Conservation (phyloP, 2,329 filamentous ascomycete species). For the Colletotrichum eleusines region DNA sequence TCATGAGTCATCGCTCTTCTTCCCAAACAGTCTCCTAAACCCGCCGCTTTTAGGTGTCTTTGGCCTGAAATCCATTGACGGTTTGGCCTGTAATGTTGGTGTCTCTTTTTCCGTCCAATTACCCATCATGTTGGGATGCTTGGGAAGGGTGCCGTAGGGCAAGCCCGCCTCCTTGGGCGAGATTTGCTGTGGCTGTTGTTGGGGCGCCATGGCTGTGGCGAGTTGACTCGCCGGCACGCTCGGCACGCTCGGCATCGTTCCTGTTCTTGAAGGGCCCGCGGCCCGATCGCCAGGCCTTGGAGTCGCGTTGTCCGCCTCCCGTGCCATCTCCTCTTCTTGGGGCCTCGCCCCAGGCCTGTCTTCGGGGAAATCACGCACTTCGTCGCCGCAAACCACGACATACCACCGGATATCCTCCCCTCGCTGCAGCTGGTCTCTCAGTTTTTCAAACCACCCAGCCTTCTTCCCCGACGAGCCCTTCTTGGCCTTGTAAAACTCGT, state of each 20-base stretch:
- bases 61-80: constrained; percentile 45
- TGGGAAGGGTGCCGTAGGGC: constrained; percentile 37
- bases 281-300: constrained; percentile 24
- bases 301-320: constrained; percentile 30
- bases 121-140: constrained; percentile 38
- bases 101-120: constrained; percentile 40
- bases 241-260: constrained; percentile 32
- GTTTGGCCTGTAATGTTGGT: constrained; percentile 37
- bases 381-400: constrained; percentile 72
- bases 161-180: constrained; percentile 33
- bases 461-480: constrained; percentile 50
- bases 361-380: constrained; percentile 62
- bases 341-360: constrained; percentile 30
- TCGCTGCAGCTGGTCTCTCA: constrained; percentile 69
- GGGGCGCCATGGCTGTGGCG: constrained; percentile 35
- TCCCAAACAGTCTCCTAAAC: constrained; percentile 56
- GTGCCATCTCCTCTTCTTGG: constrained; percentile 28
- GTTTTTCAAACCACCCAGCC: constrained; percentile 65
- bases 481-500: constrained; percentile 53
- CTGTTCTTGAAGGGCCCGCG: constrained; percentile 32
- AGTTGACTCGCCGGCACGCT: constrained; percentile 39
- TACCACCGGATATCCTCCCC: constrained; percentile 71
- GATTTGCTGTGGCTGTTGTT: constrained; percentile 31
- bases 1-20: constrained; percentile 44
- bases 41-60: constrained; percentile 53